These are phyloP conservation scores for Clathrus columnatus DNA, from an alignment of 768 basidiomycete species.

Conservation along the genomic window DNA sequence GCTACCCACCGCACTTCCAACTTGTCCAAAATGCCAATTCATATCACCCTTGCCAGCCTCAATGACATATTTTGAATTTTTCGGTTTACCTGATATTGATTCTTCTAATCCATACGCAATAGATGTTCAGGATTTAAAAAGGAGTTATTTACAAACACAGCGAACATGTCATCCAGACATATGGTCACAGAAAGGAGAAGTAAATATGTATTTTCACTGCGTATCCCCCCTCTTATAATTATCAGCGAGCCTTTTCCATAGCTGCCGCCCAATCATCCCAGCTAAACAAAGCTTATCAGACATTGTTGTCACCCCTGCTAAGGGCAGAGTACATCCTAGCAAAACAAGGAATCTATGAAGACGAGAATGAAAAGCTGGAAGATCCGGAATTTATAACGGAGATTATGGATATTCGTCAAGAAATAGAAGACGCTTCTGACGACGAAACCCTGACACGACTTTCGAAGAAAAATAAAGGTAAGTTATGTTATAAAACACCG, in stretches of 20 bases:
- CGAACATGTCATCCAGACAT: slow-evolving; percentile 78
- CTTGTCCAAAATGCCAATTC: slow-evolving; percentile 63
- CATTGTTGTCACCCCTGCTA: slow-evolving; percentile 59
- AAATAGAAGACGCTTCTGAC: slow-evolving; percentile 55
- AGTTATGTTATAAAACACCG: slow-evolving; percentile 21
- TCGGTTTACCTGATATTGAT: slow-evolving; percentile 44
- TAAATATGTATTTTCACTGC: slow-evolving; percentile 24
- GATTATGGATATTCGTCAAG: slow-evolving; percentile 73
- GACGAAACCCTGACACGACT: slow-evolving; percentile 42
- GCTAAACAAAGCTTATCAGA: slow-evolving; percentile 77
- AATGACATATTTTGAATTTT: slow-evolving; percentile 56
- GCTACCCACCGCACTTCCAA: slow-evolving; percentile 60
- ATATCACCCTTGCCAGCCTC: slow-evolving; percentile 51
- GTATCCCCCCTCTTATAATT: background rate
- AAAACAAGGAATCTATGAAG: slow-evolving; percentile 45
- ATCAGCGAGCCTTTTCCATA: slow-evolving; percentile 45
- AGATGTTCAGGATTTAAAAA: slow-evolving; percentile 49
- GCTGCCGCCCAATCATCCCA: slow-evolving; percentile 63
- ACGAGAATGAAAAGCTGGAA: slow-evolving; percentile 64
- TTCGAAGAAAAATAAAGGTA: slow-evolving; percentile 47
- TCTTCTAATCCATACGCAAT: slow-evolving; percentile 63
- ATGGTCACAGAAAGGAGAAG: slow-evolving; percentile 62
- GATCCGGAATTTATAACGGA: slow-evolving; percentile 65
- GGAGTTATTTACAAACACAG: slow-evolving; percentile 64
- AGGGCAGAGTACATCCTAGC: slow-evolving; percentile 78